Conservation (phyloP, 2,329 filamentous ascomycete species). For the Nigrospora oryzae region DNA sequence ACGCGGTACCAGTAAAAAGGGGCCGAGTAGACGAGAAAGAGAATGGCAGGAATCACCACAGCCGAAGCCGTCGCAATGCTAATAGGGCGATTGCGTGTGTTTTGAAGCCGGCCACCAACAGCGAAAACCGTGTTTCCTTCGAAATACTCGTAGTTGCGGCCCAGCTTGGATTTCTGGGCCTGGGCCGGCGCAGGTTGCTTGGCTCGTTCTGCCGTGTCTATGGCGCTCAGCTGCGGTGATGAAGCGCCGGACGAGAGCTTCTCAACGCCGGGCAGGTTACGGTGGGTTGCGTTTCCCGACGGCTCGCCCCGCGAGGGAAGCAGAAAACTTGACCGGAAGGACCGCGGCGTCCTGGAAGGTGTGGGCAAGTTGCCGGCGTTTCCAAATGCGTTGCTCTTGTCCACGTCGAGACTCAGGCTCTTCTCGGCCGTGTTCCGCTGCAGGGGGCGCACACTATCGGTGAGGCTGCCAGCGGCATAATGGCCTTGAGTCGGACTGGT, state of each 20-base stretch:
- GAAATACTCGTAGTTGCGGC: slow-evolving; percentile 86
- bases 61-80: slow-evolving; percentile 80
- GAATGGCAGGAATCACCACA: slow-evolving; percentile 65
- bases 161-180: slow-evolving; percentile 33
- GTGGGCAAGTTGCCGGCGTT: slow-evolving; percentile 43
- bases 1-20: slow-evolving; percentile 80
- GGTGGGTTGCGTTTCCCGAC: slow-evolving; percentile 37
- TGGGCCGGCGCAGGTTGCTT: slow-evolving; percentile 6
- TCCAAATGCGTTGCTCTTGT: slow-evolving; percentile 47
- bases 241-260: slow-evolving; percentile 77
- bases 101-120: slow-evolving; percentile 76
- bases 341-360: slow-evolving; percentile 63
- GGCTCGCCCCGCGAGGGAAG: slow-evolving; percentile 48
- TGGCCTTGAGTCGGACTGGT: slow-evolving; percentile 61
- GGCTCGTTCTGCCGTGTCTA: slow-evolving; percentile 12
- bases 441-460: slow-evolving; percentile 73
- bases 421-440: slow-evolving; percentile 39
- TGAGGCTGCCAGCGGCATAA: slow-evolving; percentile 51
- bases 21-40: slow-evolving; percentile 83
- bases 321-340: slow-evolving; percentile 70
- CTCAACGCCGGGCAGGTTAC: slow-evolving; percentile 61
- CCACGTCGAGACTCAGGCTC: slow-evolving; percentile 48
- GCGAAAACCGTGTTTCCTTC: slow-evolving; percentile 89
- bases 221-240: slow-evolving; percentile 52
- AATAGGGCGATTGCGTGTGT: slow-evolving; percentile 78